Evolutionary conservation across 148 eudicot species (phyloP), one percentile per base, ranked within the genome.

Genomic region (Rhododendron ovatum): DNA sequence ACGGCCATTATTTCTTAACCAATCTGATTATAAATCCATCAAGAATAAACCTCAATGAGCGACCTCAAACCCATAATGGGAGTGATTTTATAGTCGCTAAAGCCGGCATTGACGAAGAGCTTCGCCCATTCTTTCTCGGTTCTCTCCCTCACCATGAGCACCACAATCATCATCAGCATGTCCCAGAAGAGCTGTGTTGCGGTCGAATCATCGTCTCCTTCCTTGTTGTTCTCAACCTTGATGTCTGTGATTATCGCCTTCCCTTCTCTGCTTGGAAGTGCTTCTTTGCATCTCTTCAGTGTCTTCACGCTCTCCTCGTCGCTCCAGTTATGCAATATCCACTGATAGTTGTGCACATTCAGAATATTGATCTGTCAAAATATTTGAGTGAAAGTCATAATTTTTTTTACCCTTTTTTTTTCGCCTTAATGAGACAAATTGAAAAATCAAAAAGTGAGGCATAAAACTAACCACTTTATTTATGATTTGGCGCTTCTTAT

Each of bases 161-260:
- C 2, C 7, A 59, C 3, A 41, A 30, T 45, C 83, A 85, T 85
- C 87, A 80, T 85, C 11, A 26, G 2, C 79, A 85, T 43, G 33
- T 85, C 87, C 1, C 28, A 65, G 73, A 79, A 65, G n/a, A 85
- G 83, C 3, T 85, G 75, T 0, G 76, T 33, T 33, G 80, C 57
- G 3, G 41, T 1, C 2, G 8, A 79, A 6, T 43, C 3, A 5
- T 57, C 61, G 3, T 43, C 59, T 28, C 7, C 47, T n/a, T 61
- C 12, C 8, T 43, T 10, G 15, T 45, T 61, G 37, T 30, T 79
- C 26, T 76, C 83, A 14, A 85, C 47, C n/a, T 45, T 73, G 24
- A 85, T 80, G 47, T 85, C 87, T 7, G 80, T 78, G 20, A 85
- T 79, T 26, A 85, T 65, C 74, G 80, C 55, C 61, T 85, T 85